Base-by-base conservation (phyloP, 257 asterid species). In the Cordia subcordata region DNA sequence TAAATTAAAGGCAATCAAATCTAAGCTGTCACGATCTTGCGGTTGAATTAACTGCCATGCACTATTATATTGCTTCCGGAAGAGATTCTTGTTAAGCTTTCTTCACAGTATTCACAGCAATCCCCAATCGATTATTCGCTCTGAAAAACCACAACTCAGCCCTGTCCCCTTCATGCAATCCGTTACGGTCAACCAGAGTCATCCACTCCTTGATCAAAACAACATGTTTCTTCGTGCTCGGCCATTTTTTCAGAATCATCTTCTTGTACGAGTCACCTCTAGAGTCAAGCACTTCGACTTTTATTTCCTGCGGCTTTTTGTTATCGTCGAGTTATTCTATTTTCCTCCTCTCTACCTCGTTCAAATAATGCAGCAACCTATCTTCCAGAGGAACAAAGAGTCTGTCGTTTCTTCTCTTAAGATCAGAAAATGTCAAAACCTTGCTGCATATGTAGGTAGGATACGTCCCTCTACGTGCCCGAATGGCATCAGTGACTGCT, bases 191-290 rank as follows among this genome's bases (percentile, higher is more conserved):
- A 0, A 57, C 62, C 11, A 38, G 14, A 0, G 11, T 42, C 5
- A 11, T 39, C 62, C 62, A 57, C 10, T 49, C 62, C 8, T 39
- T 18, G 27, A 37, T 57, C 37, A 57, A 40, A 19, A 57, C 62
- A 5, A 35, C 17, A 27, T 27, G 35, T 18, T 17, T 16, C 0
- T 40, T 12, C 37, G 19, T 15, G 49, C 51, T 57, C 4, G n/a
- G 47, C 62, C 62, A 38, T 12, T 39, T 10, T 1, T 0, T 38
- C 12, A 39, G 18, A 38, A 1, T 0, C 62, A 56, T 10, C 46
- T n/a, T n/a, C n/a, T 4, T 6, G 49, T 8, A 17, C 1, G 2
- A 9, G 16, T 16, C 4, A 4, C 3, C 4, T 37, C 21, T 19
- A 23, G 4, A 1, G 5, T 56, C 61, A 27, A 2, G 16, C n/a